A percentile compares a stretch with the other conserved stretches of the same genome.
phyloP scores from a whole-genome alignment of 345 rosid genomes.

The Salix purpurea region DNA sequence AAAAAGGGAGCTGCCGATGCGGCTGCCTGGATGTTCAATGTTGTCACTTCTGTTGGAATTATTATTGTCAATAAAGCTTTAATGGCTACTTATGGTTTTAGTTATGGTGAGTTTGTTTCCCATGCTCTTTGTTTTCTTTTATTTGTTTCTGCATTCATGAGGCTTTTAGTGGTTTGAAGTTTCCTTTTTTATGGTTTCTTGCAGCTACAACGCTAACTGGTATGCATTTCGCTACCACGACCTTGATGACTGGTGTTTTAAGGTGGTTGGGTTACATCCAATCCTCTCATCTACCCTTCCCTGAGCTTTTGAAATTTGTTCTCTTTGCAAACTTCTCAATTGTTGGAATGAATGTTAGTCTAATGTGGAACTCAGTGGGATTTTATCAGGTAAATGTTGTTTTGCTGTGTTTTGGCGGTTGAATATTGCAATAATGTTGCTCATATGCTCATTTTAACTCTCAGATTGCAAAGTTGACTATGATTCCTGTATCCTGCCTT shows the following conservation, averaged over 20 bases:
- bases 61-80: slow-evolving; percentile 87
- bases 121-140: background rate
- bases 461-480: slow-evolving; percentile 96
- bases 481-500: slow-evolving; percentile 95
- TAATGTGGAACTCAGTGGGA: slow-evolving; percentile 99
- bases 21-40: slow-evolving; percentile 94
- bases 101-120: slow-evolving; percentile 49
- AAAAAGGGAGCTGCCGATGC: slow-evolving; percentile 68
- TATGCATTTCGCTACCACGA: slow-evolving; percentile 91
- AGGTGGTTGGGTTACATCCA: slow-evolving; percentile 88
- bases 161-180: background rate
- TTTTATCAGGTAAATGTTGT: slow-evolving; percentile 76
- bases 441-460: background rate
- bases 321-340: slow-evolving; percentile 93
- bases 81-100: slow-evolving; percentile 85
- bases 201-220: slow-evolving; percentile 99
- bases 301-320: slow-evolving; percentile 77
- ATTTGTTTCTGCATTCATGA: background rate
- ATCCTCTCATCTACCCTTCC: slow-evolving; percentile 64
- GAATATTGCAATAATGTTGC: background rate
- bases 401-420: background rate
- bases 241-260: slow-evolving; percentile 63
- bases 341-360: slow-evolving; percentile 97
- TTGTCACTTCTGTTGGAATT: slow-evolving; percentile 92
- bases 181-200: background rate